phyloP scores from a whole-genome alignment of 163 green algal species.

The Prototheca wickerhamii region DNA sequence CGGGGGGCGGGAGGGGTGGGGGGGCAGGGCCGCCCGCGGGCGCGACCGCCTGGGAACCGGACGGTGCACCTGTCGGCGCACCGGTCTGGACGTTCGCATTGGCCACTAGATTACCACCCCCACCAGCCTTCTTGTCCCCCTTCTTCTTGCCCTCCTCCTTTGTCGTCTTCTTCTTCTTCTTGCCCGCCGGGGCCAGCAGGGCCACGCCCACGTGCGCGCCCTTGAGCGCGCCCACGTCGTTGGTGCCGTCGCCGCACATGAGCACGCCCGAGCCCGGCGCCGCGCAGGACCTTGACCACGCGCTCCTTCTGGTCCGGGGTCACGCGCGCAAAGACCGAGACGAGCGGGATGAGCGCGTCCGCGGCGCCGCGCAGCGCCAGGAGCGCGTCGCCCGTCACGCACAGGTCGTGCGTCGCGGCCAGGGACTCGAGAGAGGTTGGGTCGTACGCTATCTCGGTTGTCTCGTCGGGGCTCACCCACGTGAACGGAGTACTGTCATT shows the following conservation, averaged over 20 bases:
- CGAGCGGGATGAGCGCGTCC: conserved; percentile 47
- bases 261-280: conserved; percentile 64
- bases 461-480: conserved; percentile 71
- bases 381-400: conserved; percentile 71
- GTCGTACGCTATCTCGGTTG: conserved; percentile 25
- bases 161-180: conserved; percentile 24
- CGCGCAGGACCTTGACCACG: conserved; percentile 74
- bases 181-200: conserved; percentile 50
- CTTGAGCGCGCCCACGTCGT: conserved; percentile 93
- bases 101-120: too few species aligned
- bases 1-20: background rate
- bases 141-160: conserved; percentile 8
- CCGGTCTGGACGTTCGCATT: too few species aligned
- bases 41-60: background rate
- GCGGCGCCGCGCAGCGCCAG: conserved; percentile 45
- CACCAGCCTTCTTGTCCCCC: conserved; percentile 11
- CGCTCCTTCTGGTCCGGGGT: conserved; percentile 96
- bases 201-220: conserved; percentile 90
- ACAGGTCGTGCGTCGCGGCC: conserved; percentile 71
- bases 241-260: conserved; percentile 98
- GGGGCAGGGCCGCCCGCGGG: background rate
- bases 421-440: conserved; percentile 44
- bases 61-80: background rate
- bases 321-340: conserved; percentile 86
- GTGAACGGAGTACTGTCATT: background rate